phyloP scores from a whole-genome alignment of 805 yeast genomes.

The Suhomyces canberraensis region DNA sequence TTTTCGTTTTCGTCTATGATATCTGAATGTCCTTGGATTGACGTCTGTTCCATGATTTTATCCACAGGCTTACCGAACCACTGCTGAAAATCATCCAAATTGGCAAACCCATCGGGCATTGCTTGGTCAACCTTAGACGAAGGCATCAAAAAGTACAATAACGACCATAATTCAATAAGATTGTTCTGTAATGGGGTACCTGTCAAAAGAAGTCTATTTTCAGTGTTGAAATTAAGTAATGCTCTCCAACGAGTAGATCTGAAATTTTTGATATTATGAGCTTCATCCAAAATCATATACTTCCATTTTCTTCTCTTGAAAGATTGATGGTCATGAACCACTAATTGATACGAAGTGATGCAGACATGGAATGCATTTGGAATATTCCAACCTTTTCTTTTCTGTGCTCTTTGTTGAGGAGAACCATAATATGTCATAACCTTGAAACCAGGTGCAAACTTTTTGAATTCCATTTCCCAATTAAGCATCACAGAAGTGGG shows the following conservation, averaged over 20 bases:
- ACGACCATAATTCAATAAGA: slow-evolving; percentile 93
- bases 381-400: slow-evolving; percentile 96
- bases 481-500: slow-evolving; percentile 97
- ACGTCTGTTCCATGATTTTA: slow-evolving; percentile 70
- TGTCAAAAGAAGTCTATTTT: slow-evolving; percentile 79
- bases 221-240: slow-evolving; percentile 86
- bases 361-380: slow-evolving; percentile 95
- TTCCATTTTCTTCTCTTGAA: slow-evolving; percentile 92
- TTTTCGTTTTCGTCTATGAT: slow-evolving; percentile 37
- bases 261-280: slow-evolving; percentile 95
- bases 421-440: slow-evolving; percentile 94
- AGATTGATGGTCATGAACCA: slow-evolving; percentile 95
- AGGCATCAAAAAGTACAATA: slow-evolving; percentile 94
- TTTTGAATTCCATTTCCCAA: slow-evolving; percentile 99
- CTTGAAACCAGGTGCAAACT: slow-evolving; percentile 97
- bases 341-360: slow-evolving; percentile 93
- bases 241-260: slow-evolving; percentile 98
- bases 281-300: slow-evolving; percentile 96
- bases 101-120: slow-evolving; percentile 95
- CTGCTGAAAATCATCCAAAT: slow-evolving; percentile 90
- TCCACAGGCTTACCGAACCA: slow-evolving; percentile 99
- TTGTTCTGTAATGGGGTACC: slow-evolving; percentile 98
- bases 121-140: slow-evolving; percentile 66
- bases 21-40: slow-evolving; percentile 39
- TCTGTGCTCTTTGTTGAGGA: slow-evolving; percentile 93